phyloP scores from a whole-genome alignment of 2,329 filamentous ascomycete species.

The Aspergillus calidoustus region DNA sequence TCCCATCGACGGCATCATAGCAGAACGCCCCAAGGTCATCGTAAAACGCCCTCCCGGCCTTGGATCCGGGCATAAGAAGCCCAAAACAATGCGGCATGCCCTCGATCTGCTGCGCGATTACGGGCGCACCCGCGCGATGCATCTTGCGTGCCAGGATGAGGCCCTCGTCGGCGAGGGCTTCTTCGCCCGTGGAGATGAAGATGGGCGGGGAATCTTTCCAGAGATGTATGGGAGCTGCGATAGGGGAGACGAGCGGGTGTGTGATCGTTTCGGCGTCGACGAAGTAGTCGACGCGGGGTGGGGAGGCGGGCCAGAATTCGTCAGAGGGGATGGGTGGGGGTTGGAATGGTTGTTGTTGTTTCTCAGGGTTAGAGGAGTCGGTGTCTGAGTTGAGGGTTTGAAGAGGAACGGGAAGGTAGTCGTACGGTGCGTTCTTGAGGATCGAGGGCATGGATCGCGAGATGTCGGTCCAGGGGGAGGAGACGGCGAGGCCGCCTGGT shows the following conservation, averaged over 20 bases:
- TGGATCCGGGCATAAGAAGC: slow-evolving; percentile 56
- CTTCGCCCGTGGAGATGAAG: slow-evolving; percentile 48
- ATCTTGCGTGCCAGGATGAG: slow-evolving; percentile 46
- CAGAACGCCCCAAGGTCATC: slow-evolving; percentile 61
- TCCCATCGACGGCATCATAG: slow-evolving; percentile 36
- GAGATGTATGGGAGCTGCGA: slow-evolving; percentile 39
- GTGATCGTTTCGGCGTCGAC: slow-evolving; percentile 41
- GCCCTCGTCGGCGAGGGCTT: slow-evolving; percentile 48
- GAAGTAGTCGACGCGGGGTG: slow-evolving; percentile 50
- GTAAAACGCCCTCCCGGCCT: slow-evolving; percentile 58
- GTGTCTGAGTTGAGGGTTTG: slow-evolving; percentile 20
- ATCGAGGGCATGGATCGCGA: slow-evolving; percentile 49
- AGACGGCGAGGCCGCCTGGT: slow-evolving; percentile 45
- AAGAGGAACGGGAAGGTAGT: slow-evolving; percentile 44
- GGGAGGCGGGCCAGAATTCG: slow-evolving; percentile 45
- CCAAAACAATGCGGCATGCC: slow-evolving; percentile 59
- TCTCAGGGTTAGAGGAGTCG: slow-evolving; percentile 6
- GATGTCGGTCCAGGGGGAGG: slow-evolving; percentile 50
- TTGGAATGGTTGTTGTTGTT: slow-evolving; percentile 30
- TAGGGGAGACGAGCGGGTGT: slow-evolving; percentile 49
- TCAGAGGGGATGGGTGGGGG: slow-evolving; percentile 41
- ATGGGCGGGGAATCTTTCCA: slow-evolving; percentile 49
- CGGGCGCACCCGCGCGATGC: slow-evolving; percentile 41
- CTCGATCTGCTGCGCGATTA: slow-evolving; percentile 49
- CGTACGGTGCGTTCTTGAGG: slow-evolving; percentile 42